Evolutionary conservation across 805 yeast species (phyloP), one percentile per base, ranked within the genome.

Genomic region (Cyberlindnera sargentensis): DNA sequence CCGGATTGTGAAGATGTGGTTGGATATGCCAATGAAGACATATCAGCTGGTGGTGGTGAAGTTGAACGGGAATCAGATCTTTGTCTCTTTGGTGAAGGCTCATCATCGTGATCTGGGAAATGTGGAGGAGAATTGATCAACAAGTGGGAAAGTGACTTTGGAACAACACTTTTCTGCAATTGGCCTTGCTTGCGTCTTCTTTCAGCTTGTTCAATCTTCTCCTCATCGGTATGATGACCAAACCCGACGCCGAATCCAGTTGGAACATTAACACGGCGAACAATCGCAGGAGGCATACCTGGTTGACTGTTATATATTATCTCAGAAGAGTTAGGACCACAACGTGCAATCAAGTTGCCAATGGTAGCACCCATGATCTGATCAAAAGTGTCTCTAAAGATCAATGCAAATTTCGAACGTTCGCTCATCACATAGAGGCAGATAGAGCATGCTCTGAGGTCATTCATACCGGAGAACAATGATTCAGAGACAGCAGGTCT

Each of bases 381-480:
- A 55, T 80, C 87, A 62, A 80, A 80, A 2, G 83, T 78, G 52
- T 80, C 84, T 56, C 86, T 67, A 53, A 79, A 80, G 34, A 73
- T 72, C 15, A 77, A 56, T 1, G 83, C 84, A 61, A 78, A 76
- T 51, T 72, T 72, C 1, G 84, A 75, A 46, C 85, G 66, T 53
- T 80, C 85, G 15, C 82, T 72, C 82, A 80, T 77, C 5, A 78
- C 83, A 55, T 77, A 80, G 15, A 80, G 60, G 46, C 82, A 75
- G 11, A 78, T 70, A 2, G 84, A 78, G 51, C 87, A 80, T 7
- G 83, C 82, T 45, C 84, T 66, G 34, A 80, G 61, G 61, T 79
- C 84, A 58, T 80, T 83, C 53, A 80, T 62, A 3, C 81, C 78
- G 6, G 73, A 69, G 53, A 78, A 69, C 34, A 75, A 60, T 25